Percentiles rank a stretch among this genome's conserved stretches.
These are phyloP conservation scores for Ascochyta lentis DNA, from an alignment of 2,329 filamentous ascomycete genomes.

Conservation along the genomic window DNA sequence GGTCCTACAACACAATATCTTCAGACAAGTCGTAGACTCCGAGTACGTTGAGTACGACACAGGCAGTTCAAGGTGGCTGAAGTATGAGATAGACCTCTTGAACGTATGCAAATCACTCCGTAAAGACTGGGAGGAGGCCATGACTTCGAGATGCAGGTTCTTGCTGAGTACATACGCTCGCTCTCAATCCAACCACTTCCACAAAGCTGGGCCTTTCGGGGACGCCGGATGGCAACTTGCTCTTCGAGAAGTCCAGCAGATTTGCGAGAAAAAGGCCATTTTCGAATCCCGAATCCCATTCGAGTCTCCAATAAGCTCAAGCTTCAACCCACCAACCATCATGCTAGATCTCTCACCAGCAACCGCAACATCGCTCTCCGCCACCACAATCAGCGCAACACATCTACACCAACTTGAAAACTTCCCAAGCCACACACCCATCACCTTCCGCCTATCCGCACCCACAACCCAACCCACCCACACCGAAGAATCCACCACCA, in stretches of 20 bases:
- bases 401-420: background rate
- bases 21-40: background rate
- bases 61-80: background rate
- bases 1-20: background rate
- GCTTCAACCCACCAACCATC: background rate
- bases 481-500: background rate
- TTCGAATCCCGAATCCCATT: background rate
- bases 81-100: background rate
- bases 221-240: background rate
- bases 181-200: background rate
- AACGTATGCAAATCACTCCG: background rate
- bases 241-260: background rate
- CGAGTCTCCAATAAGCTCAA: background rate
- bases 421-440: background rate
- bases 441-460: background rate
- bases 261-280: background rate
- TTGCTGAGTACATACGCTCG: background rate
- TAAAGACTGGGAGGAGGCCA: background rate
- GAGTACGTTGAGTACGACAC: background rate
- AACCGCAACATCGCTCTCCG: background rate
- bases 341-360: background rate
- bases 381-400: background rate
- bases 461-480: background rate
- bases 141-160: background rate
- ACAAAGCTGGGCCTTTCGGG: background rate